Evolutionary conservation across 495 filamentous ascomycete genomes (phyloP).

Genomic region (Lophiotrema nucula): DNA sequence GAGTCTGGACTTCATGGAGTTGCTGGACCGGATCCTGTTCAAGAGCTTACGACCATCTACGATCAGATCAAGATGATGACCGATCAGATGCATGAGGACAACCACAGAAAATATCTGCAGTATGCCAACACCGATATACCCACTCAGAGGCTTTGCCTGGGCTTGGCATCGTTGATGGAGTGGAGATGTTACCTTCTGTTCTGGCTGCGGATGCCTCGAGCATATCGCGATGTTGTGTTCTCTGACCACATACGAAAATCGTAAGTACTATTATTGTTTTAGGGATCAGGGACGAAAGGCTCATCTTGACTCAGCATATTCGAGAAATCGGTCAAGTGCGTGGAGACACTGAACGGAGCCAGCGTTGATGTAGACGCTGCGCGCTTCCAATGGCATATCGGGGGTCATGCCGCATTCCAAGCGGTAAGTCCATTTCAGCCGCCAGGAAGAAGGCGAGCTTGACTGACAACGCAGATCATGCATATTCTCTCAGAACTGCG

Average conservation of each 20-base stretch:
- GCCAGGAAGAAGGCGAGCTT: too few relatives aligned
- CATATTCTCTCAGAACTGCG: conserved; percentile 32
- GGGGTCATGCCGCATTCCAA: conserved; percentile 8
- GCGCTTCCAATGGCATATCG: conserved; percentile 31
- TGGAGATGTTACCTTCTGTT: conserved; percentile 33
- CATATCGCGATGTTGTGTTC: conserved; percentile 30
- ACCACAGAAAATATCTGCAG: conserved; percentile 18
- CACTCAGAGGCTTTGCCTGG: conserved; percentile 18
- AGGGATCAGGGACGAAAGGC: neutral
- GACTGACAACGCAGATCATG: conserved; percentile 22
- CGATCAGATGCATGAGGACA: conserved; percentile 28
- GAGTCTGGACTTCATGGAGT: conserved; percentile 24
- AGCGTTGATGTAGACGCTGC: conserved; percentile 25
- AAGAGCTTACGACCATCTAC: conserved; percentile 24
- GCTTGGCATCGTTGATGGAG: conserved; percentile 26
- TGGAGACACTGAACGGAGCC: conserved; percentile 24
- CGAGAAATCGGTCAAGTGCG: conserved; percentile 22
- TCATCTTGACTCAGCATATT: conserved; percentile 17
- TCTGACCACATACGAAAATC: conserved; percentile 28
- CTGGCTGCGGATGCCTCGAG: conserved; percentile 33
- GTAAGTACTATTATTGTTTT: conserved; percentile 10
- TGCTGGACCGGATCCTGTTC: conserved; percentile 26
- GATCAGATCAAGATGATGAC: conserved; percentile 31
- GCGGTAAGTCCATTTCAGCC: neutral
- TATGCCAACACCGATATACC: conserved; percentile 20